phyloP scores from a whole-genome alignment of 1,284 basidiomycete species.

The Omphalotus olearius region DNA sequence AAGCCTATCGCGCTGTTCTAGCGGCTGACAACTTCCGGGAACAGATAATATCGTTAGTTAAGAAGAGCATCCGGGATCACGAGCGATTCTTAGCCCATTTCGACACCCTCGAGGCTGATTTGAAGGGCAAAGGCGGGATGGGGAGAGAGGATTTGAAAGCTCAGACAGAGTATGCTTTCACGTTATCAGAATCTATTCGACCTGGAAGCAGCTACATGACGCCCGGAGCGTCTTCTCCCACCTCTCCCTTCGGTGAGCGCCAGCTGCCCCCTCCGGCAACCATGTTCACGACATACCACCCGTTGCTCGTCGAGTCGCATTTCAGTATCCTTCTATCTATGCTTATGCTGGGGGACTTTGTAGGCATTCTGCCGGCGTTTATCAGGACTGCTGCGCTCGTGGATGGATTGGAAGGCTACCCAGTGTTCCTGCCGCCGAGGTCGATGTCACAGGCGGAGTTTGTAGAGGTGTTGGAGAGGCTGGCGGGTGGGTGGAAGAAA shows the following conservation, averaged over 20 bases:
- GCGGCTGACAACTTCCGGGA: constrained; percentile 50
- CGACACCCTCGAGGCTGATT: constrained; percentile 54
- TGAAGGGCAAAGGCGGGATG: constrained; percentile 2
- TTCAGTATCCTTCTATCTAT: constrained; percentile 70
- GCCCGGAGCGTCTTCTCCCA: constrained; percentile 10
- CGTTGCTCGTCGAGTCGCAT: constrained; percentile 77
- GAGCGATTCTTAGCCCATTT: constrained; percentile 78
- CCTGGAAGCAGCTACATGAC: constrained; percentile 38
- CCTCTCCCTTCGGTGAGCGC: constrained; percentile 7
- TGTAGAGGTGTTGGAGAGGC: constrained; percentile 71
- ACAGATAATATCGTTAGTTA: constrained; percentile 51
- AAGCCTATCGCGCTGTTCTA: constrained; percentile 57
- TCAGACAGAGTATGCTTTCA: constrained; percentile 60
- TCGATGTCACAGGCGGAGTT: constrained; percentile 86
- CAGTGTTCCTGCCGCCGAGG: constrained; percentile 76
- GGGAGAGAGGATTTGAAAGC: constrained; percentile 25
- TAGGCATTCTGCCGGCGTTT: constrained; percentile 55
- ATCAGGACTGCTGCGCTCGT: constrained; percentile 59
- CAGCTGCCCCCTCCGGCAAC: constrained; percentile 35
- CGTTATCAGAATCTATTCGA: constrained; percentile 60
- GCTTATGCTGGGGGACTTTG: constrained; percentile 72
- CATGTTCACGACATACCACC: constrained; percentile 80
- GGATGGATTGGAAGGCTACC: constrained; percentile 79
- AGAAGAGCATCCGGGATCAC: constrained; percentile 74
- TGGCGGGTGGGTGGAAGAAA: constrained; percentile 64